phyloP scores from a whole-genome alignment of 2,329 filamentous ascomycete genomes.

The Paracoccidioides lutzii region DNA sequence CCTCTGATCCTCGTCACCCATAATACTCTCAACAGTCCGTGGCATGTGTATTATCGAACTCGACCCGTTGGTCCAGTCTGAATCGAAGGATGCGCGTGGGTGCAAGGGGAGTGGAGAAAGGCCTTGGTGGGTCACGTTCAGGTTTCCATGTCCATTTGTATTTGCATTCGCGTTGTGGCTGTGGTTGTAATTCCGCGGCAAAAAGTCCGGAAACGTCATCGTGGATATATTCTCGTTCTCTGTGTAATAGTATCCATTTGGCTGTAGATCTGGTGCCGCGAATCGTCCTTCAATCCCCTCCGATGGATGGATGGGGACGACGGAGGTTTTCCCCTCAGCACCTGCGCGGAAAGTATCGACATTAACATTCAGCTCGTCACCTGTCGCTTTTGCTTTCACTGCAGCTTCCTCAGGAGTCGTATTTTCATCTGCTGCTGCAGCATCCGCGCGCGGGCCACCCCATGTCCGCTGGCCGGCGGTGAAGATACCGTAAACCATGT shows the following conservation, averaged over 20 bases:
- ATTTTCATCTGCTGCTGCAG: slow-evolving; percentile 60
- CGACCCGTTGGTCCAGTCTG: slow-evolving; percentile 43
- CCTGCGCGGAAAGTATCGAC: slow-evolving; percentile 63
- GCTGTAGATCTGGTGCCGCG: slow-evolving; percentile 53
- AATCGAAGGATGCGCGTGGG: slow-evolving; percentile 54
- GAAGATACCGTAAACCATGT: slow-evolving; percentile 95
- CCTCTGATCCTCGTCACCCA: slow-evolving; percentile 62
- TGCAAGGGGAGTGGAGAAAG: slow-evolving; percentile 38
- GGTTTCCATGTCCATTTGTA: too few species aligned
- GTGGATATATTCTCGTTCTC: slow-evolving; percentile 59
- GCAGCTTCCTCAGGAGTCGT: slow-evolving; percentile 75
- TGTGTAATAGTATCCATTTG: slow-evolving; percentile 58
- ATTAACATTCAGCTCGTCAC: slow-evolving; percentile 81
- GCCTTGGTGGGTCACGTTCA: slow-evolving; percentile 21
- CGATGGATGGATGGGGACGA: slow-evolving; percentile 57
- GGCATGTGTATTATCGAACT: slow-evolving; percentile 56
- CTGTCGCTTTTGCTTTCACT: slow-evolving; percentile 61
- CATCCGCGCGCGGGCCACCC: slow-evolving; percentile 86
- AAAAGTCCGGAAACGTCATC: slow-evolving; percentile 41
- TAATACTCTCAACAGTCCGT: slow-evolving; percentile 58
- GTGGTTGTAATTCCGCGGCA: slow-evolving; percentile 20
- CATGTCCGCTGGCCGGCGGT: slow-evolving; percentile 89
- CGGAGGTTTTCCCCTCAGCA: slow-evolving; percentile 30
- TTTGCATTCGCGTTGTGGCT: too few species aligned
- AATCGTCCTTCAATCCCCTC: slow-evolving; percentile 68